Conservation (phyloP, 2,329 filamentous ascomycete genomes). For the Colletotrichum spaethianum region DNA sequence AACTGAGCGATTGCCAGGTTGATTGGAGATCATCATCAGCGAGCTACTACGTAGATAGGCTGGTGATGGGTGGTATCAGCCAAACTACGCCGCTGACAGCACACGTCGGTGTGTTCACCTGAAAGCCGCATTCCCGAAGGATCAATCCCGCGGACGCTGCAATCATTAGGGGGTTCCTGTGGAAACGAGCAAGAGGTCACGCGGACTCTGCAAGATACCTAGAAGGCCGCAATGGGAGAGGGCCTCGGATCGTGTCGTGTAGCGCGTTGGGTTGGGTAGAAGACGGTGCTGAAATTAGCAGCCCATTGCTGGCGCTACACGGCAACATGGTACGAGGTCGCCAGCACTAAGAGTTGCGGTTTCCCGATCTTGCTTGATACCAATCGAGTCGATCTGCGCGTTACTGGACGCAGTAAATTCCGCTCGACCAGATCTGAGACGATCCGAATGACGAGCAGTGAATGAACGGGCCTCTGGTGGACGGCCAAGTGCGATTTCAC, state of each 20-base stretch:
- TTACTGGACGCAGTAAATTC: slow-evolving; percentile 25
- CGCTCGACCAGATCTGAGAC: slow-evolving; percentile 34
- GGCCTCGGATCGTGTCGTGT: slow-evolving; percentile 14
- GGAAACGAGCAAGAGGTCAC: slow-evolving; percentile 25
- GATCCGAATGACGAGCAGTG: slow-evolving; percentile 26
- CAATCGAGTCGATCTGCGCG: slow-evolving; percentile 2
- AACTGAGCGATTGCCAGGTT: slow-evolving; percentile 20
- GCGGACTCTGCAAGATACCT: slow-evolving; percentile 8
- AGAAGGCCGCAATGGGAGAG: slow-evolving; percentile 9
- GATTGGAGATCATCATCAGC: slow-evolving; percentile 33
- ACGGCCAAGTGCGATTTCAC: slow-evolving; percentile 34
- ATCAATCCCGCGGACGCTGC: slow-evolving; percentile 25
- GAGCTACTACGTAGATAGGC: slow-evolving; percentile 30
- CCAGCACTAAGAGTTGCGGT: slow-evolving; percentile 13
- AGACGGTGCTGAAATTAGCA: slow-evolving; percentile 1
- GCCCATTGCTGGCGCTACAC: slow-evolving; percentile 1
- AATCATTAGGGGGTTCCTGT: slow-evolving; percentile 28
- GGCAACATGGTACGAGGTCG: background rate
- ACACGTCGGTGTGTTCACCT: slow-evolving; percentile 20
- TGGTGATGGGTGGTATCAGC: slow-evolving; percentile 9
- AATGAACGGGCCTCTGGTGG: slow-evolving; percentile 33
- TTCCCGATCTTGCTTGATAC: slow-evolving; percentile 6
- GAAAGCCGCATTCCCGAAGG: slow-evolving; percentile 22
- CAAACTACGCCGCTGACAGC: slow-evolving; percentile 32
- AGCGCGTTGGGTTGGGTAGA: slow-evolving; percentile 11